Evolutionary conservation across 1,284 basidiomycete genomes (phyloP).

Genomic region (Neonothopanus nambi): DNA sequence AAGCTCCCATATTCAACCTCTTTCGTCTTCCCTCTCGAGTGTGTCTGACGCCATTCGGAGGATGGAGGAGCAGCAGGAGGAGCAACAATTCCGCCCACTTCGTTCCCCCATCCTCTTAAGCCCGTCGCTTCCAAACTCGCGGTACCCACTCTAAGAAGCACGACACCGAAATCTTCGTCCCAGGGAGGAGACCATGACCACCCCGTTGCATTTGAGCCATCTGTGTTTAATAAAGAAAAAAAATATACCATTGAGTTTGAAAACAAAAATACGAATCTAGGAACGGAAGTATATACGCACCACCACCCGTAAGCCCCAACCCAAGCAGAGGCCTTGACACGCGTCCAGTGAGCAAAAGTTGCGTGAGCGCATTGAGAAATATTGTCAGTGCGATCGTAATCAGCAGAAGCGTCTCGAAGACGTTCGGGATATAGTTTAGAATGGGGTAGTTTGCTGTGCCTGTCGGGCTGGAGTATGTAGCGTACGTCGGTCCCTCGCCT

Average conservation of each 20-base stretch:
- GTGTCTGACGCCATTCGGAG: neutral
- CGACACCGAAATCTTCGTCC: slow-evolving; percentile 75
- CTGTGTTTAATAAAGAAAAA: neutral
- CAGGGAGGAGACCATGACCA: slow-evolving; percentile 34
- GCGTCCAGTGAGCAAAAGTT: slow-evolving; percentile 57
- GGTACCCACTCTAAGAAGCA: slow-evolving; percentile 67
- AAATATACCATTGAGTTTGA: neutral
- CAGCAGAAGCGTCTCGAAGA: slow-evolving; percentile 65
- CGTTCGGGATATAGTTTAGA: slow-evolving; percentile 69
- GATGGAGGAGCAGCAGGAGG: neutral
- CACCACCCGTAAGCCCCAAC: slow-evolving; percentile 5
- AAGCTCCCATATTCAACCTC: slow-evolving; percentile 6
- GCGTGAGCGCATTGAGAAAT: slow-evolving; percentile 59
- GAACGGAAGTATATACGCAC: neutral
- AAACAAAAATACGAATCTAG: too few relatives aligned
- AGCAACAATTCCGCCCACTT: slow-evolving; percentile 56
- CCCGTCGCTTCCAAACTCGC: slow-evolving; percentile 74
- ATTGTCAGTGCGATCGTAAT: slow-evolving; percentile 55
- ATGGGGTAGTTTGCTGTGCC: slow-evolving; percentile 49
- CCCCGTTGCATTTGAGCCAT: slow-evolving; percentile 8
- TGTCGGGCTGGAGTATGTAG: slow-evolving; percentile 6
- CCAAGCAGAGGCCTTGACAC: slow-evolving; percentile 49
- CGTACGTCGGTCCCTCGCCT: neutral
- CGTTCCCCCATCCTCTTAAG: slow-evolving; percentile 70
- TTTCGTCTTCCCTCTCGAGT: neutral